Conservation (phyloP, 2,329 filamentous ascomycete genomes). For the Hypomyces perniciosus region DNA sequence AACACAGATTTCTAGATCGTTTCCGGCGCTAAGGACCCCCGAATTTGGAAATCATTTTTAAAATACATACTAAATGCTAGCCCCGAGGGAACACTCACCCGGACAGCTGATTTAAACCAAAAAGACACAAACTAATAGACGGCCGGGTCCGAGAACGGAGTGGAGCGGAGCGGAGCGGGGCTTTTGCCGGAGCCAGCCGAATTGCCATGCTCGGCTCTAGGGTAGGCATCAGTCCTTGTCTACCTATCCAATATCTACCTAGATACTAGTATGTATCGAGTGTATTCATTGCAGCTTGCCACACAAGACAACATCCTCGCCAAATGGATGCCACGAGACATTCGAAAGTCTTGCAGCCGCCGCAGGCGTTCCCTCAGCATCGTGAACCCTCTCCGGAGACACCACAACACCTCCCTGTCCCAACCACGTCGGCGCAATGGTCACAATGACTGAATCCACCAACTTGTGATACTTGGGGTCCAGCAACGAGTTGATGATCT, state of each 20-base stretch:
- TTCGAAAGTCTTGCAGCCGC: conserved; percentile 60
- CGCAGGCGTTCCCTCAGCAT: conserved; percentile 44
- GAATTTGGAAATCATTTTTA: no score
- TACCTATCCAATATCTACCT: neutral
- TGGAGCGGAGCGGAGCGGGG: neutral
- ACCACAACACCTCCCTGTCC: conserved; percentile 77
- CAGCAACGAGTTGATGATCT: conserved; percentile 78
- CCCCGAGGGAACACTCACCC: neutral
- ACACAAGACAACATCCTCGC: conserved; percentile 77
- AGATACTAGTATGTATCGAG: neutral
- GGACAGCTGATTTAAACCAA: neutral
- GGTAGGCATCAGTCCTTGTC: neutral
- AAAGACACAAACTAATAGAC: neutral
- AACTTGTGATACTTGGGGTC: conserved; percentile 52
- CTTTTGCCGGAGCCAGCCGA: conserved; percentile 2
- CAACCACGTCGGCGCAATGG: conserved; percentile 86
- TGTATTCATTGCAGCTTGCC: conserved; percentile 45
- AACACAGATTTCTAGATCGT: conserved; percentile 7
- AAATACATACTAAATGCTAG: no score
- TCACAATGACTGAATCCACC: conserved; percentile 75
- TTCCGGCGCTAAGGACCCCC: neutral
- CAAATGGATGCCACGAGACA: conserved; percentile 70
- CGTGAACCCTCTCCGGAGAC: conserved; percentile 55
- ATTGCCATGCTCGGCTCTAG: neutral
- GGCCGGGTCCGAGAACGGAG: conserved; percentile 8